Conservation (phyloP, 2,329 filamentous ascomycete genomes). For the Pyrenophora tritici-repentis region DNA sequence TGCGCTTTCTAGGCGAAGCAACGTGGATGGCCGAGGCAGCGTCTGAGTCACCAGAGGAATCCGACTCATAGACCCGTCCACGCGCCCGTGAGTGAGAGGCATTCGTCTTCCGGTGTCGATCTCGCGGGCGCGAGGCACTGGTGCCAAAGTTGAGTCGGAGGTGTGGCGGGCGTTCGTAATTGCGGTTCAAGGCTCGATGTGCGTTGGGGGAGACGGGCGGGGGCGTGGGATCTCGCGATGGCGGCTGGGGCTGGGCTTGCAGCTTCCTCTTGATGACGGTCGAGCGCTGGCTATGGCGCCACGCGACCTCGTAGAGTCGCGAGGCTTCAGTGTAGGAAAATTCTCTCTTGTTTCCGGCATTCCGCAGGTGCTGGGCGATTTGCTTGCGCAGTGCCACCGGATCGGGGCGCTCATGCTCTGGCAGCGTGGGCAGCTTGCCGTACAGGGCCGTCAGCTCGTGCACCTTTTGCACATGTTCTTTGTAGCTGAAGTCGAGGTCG, state of each 20-base stretch:
- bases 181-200: constrained; percentile 29
- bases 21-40: constrained; percentile 25
- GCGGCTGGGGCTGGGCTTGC: constrained; percentile 63
- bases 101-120: constrained; percentile 28
- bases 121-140: constrained; percentile 26
- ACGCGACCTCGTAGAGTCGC: constrained; percentile 61
- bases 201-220: constrained; percentile 50
- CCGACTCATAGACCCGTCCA: constrained; percentile 15
- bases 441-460: constrained; percentile 56
- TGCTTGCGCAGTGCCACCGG: constrained; percentile 58
- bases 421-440: constrained; percentile 57
- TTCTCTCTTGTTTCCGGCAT: constrained; percentile 61
- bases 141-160: constrained; percentile 36
- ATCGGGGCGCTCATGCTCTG: constrained; percentile 56
- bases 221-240: constrained; percentile 65
- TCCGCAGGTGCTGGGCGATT: constrained; percentile 61
- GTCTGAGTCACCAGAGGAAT: constrained; percentile 28
- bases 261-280: constrained; percentile 66
- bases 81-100: constrained; percentile 21
- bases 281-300: constrained; percentile 62
- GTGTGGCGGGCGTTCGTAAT: constrained; percentile 32
- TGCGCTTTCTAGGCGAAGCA: constrained; percentile 25
- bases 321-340: constrained; percentile 61
- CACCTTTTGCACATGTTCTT: constrained; percentile 50
- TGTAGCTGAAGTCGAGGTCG: constrained; percentile 54